Evolutionary conservation across 2,329 filamentous ascomycete species (phyloP).

Genomic region (Dactylellina sp.): DNA sequence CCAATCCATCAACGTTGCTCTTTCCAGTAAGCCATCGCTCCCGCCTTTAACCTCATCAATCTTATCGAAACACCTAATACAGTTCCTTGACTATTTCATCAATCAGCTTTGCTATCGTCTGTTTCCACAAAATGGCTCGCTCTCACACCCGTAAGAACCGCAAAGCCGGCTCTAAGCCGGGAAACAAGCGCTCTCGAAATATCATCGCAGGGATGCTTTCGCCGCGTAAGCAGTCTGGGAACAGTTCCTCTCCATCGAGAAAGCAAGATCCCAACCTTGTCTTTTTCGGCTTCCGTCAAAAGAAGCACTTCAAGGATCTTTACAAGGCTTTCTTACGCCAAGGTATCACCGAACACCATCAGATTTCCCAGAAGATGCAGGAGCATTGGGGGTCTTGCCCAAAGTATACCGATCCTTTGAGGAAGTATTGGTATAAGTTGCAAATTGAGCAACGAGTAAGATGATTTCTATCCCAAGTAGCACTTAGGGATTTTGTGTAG

Average conservation of each 20-base stretch:
- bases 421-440: constrained; percentile 27
- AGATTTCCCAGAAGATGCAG: constrained; percentile 15
- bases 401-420: constrained; percentile 9
- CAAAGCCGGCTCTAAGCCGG: background rate
- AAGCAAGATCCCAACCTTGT: constrained; percentile 20
- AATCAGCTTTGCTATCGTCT: no score
- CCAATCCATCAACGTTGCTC: no score
- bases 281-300: constrained; percentile 24
- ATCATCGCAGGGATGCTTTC: background rate
- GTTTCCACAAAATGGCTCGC: background rate
- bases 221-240: background rate
- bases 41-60: no score
- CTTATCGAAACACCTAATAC: no score
- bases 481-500: no score
- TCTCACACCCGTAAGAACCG: background rate
- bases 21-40: no score
- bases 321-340: constrained; percentile 19
- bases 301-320: constrained; percentile 13
- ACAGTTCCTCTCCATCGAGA: background rate
- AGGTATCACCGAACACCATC: constrained; percentile 16
- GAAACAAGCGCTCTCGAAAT: background rate
- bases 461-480: background rate
- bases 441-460: constrained; percentile 19
- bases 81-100: no score
- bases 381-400: constrained; percentile 28